phyloP scores from a whole-genome alignment of 1,284 basidiomycete species.

The Inonotus obliquus region DNA sequence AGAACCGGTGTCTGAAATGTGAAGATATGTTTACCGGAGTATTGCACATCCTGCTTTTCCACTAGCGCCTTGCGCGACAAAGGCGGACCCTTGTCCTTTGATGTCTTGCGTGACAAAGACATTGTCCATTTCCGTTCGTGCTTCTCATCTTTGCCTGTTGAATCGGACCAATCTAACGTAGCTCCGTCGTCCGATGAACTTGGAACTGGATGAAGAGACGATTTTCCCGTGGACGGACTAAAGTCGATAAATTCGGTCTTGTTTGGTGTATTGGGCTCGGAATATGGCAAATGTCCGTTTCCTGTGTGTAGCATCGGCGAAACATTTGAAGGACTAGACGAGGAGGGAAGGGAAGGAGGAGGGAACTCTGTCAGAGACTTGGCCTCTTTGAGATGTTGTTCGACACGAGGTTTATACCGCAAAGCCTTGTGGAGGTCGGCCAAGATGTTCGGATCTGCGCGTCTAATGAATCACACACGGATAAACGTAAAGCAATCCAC shows the following conservation, averaged over 20 bases:
- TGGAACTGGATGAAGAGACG: constrained; percentile 50
- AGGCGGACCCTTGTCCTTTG: constrained; percentile 45
- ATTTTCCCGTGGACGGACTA: constrained; percentile 54
- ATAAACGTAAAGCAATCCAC: constrained; percentile 17
- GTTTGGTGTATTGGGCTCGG: constrained; percentile 33
- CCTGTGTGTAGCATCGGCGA: constrained; percentile 33
- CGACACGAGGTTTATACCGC: constrained; percentile 18
- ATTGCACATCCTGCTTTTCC: constrained; percentile 45
- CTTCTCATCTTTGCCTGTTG: constrained; percentile 48
- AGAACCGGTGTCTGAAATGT: constrained; percentile 3
- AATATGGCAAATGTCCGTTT: constrained; percentile 15
- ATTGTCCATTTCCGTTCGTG: constrained; percentile 57
- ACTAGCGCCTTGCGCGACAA: constrained; percentile 37
- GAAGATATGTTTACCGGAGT: constrained; percentile 37
- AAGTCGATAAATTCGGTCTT: constrained; percentile 49
- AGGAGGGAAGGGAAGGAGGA: constrained; percentile 28
- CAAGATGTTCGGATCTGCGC: constrained; percentile 18
- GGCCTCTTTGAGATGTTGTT: constrained; percentile 17
- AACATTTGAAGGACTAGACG: constrained; percentile 21
- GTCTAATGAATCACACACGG: background rate
- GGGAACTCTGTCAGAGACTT: constrained; percentile 29
- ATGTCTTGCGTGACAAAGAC: constrained; percentile 51
- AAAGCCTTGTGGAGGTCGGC: constrained; percentile 18
- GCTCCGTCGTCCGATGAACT: constrained; percentile 59
- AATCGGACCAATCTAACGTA: constrained; percentile 64